Evolutionary conservation across 2,329 filamentous ascomycete genomes (phyloP).

Genomic region (Capronia coronata): DNA sequence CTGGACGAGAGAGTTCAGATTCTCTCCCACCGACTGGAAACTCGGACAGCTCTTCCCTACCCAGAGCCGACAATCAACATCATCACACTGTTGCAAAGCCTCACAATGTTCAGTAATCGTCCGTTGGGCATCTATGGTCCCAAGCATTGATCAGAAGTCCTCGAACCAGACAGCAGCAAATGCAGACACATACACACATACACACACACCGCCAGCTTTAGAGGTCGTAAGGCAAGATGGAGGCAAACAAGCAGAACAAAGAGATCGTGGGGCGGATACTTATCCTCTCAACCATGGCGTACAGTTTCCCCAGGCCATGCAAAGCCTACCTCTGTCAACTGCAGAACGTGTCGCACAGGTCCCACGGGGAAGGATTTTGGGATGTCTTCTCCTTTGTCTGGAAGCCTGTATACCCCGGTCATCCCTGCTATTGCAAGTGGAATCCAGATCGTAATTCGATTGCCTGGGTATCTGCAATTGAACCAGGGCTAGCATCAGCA

Average conservation of each 20-base stretch:
- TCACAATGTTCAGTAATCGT: conserved; percentile 19
- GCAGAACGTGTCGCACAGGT: conserved; percentile 16
- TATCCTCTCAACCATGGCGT: neutral
- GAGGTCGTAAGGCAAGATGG: conserved; percentile 6
- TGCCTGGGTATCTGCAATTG: neutral
- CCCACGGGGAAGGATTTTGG: neutral
- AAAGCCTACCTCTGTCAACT: neutral
- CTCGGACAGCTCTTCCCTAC: conserved; percentile 4
- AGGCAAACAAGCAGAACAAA: conserved; percentile 1
- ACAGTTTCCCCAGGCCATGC: neutral
- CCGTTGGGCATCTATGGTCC: neutral
- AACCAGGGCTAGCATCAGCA: neutral
- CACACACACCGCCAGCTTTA: conserved; percentile 4
- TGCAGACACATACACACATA: too few species aligned
- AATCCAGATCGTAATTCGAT: conserved; percentile 4
- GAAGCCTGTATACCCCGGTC: conserved; percentile 2
- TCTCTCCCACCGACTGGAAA: neutral
- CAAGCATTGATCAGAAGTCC: conserved; percentile 10
- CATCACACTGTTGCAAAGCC: conserved; percentile 16
- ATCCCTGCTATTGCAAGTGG: conserved; percentile 2
- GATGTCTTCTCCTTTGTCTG: conserved; percentile 17
- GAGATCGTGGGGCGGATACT: conserved; percentile 3
- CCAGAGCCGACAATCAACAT: conserved; percentile 13
- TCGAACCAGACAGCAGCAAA: conserved; percentile 7
- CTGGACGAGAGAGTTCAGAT: neutral